phyloP scores from a whole-genome alignment of 208 protist species.

The Wallacemonas sp. region DNA sequence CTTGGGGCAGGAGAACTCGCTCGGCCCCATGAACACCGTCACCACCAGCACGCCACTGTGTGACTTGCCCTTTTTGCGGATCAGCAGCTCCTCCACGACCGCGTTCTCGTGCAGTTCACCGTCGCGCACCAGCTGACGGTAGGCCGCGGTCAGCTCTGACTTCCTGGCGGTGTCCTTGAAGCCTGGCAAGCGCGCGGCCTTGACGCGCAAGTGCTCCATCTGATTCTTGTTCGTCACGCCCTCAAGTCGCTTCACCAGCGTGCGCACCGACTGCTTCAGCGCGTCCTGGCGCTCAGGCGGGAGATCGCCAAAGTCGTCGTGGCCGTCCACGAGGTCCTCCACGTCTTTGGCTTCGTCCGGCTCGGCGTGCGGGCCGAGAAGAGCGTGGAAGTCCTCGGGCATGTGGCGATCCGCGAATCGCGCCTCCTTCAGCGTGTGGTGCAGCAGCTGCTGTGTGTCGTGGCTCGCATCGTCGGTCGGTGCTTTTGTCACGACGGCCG shows the following conservation, averaged over 20 bases:
- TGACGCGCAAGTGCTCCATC: conserved; percentile 75
- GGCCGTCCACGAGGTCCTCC: conserved; percentile 67
- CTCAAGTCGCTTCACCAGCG: conserved; percentile 39
- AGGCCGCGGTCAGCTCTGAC: conserved; percentile 86
- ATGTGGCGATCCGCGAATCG: conserved; percentile 72
- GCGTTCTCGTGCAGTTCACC: conserved; percentile 44
- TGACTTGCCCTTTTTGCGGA: conserved; percentile 84
- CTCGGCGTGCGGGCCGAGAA: conserved; percentile 56
- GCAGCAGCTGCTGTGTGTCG: conserved; percentile 20
- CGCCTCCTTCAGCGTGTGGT: conserved; percentile 54
- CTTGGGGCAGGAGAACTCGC: conserved; percentile 91
- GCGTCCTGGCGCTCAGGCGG: conserved; percentile 59
- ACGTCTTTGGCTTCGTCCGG: conserved; percentile 83
- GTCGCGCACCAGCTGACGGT: conserved; percentile 75
- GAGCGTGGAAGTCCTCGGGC: conserved; percentile 44
- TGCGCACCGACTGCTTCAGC: conserved; percentile 67
- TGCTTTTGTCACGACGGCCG: not conserved
- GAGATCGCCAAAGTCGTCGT: conserved; percentile 85
- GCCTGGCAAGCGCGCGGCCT: conserved; percentile 73
- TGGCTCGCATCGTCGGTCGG: not conserved
- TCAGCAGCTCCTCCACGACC: conserved; percentile 68
- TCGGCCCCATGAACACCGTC: conserved; percentile 92
- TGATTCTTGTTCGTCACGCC: conserved; percentile 33
- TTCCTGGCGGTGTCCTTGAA: conserved; percentile 88
- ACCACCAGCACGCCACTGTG: conserved; percentile 93